A percentile compares a stretch with the other conserved stretches of the same genome.
Evolutionary conservation across 768 basidiomycete genomes (phyloP).

Genomic region (Tephrocybe sp.): DNA sequence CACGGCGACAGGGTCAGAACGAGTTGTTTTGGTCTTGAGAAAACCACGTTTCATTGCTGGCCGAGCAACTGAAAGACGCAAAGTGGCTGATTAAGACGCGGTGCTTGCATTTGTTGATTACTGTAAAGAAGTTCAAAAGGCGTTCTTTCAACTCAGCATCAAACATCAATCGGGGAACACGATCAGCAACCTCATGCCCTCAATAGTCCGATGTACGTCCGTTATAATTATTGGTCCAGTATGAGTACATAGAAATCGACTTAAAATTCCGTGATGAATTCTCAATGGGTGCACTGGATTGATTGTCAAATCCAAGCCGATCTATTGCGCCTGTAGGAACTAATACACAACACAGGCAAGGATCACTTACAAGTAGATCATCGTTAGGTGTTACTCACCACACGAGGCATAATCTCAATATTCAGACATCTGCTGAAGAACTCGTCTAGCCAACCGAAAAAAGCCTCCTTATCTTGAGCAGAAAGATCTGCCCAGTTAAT

Average conservation of each 20-base stretch:
- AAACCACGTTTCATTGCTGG: conserved; percentile 7
- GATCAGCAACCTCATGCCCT: no score
- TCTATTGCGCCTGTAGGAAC: no score
- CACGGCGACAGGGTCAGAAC: no score
- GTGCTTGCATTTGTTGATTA: not conserved
- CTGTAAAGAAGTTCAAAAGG: not conserved
- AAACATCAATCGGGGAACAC: no score
- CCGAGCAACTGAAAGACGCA: not conserved
- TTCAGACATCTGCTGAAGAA: conserved; percentile 58
- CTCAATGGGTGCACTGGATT: no score
- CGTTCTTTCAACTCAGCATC: no score
- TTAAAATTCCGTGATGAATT: no score
- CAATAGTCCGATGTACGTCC: not conserved
- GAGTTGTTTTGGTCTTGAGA: not conserved
- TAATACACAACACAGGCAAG: no score
- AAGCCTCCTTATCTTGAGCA: conserved; percentile 63
- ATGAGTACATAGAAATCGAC: no score
- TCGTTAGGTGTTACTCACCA: not conserved
- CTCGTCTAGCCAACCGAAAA: conserved; percentile 82
- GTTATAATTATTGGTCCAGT: not conserved
- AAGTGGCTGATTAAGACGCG: not conserved
- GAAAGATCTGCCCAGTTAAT: conserved; percentile 76
- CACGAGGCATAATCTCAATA: conserved; percentile 23
- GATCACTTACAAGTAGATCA: no score
- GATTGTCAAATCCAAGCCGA: no score